A percentile compares a stretch with the other conserved stretches of the same genome.
Evolutionary conservation across 139 green algal species (phyloP).

Genomic region (Haematococcus sp.): DNA sequence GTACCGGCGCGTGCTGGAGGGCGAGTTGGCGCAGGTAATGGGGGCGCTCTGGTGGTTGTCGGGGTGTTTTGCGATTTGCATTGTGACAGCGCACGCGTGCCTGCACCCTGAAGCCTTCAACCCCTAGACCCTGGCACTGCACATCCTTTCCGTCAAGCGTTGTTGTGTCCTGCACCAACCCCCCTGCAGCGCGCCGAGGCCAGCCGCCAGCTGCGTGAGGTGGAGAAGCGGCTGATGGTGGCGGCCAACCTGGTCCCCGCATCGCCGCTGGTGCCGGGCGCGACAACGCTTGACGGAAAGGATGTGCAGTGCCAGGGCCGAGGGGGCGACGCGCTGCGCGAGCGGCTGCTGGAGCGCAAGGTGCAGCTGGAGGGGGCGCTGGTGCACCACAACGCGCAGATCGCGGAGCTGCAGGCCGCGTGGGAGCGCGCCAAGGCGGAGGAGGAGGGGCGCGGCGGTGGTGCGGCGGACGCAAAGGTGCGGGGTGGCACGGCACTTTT

Average conservation of each 20-base stretch:
- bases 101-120: too few species aligned
- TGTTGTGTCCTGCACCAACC: slow-evolving; percentile 26
- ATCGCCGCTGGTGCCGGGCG: slow-evolving; percentile 32
- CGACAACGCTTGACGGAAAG: too few species aligned
- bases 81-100: too few species aligned
- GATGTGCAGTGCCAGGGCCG: neutral
- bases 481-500: too few species aligned
- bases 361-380: slow-evolving; percentile 36
- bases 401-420: slow-evolving; percentile 53
- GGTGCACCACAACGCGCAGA: slow-evolving; percentile 30
- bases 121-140: neutral
- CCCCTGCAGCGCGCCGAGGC: slow-evolving; percentile 37
- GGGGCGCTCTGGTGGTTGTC: too few species aligned
- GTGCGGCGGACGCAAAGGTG: slow-evolving; percentile 57
- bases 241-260: slow-evolving; percentile 40
- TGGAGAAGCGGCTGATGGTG: slow-evolving; percentile 64
- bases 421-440: slow-evolving; percentile 62
- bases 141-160: too few species aligned
- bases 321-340: slow-evolving; percentile 2
- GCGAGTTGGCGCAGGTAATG: slow-evolving; percentile 64
- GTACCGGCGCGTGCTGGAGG: slow-evolving; percentile 70
- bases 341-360: slow-evolving; percentile 37
- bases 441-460: slow-evolving; percentile 65
- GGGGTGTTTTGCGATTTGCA: too few species aligned
- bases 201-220: slow-evolving; percentile 21